Percentiles rank a stretch among this genome's conserved stretches.
These are phyloP conservation scores for Glycine latifolia DNA, from an alignment of 306 rosid species.

Conservation along the genomic window DNA sequence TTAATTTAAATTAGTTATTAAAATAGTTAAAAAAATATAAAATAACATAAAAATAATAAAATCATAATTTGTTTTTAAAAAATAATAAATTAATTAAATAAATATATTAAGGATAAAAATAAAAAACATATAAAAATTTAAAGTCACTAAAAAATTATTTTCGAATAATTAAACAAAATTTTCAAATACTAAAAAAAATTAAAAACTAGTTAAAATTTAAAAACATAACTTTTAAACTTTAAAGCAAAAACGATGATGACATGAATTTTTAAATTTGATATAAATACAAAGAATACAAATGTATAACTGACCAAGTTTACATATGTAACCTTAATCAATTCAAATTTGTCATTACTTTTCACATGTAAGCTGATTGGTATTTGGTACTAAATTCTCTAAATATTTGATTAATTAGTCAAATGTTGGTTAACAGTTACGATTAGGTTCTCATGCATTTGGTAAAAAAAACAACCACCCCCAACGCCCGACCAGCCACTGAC, in stretches of 20 bases:
- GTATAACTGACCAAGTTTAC: constrained; percentile 7
- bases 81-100: no score
- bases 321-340: constrained; percentile 7
- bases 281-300: not conserved
- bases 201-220: no score
- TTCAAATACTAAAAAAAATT: no score
- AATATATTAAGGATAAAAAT: no score
- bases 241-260: not conserved
- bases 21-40: no score
- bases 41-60: no score
- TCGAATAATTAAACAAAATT: no score
- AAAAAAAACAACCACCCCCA: constrained; percentile 7
- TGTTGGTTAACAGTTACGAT: not conserved
- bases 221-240: not conserved
- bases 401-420: constrained; percentile 12
- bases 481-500: not conserved
- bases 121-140: no score
- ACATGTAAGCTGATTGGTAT: not conserved
- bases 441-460: not conserved
- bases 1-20: no score
- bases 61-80: no score
- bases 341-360: not conserved
- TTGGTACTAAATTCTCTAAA: not conserved
- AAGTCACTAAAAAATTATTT: no score
- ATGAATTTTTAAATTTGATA: constrained; percentile 1